Base-by-base conservation (phyloP, 2,329 filamentous ascomycete species). In the Chaetomiaceae sp. region DNA sequence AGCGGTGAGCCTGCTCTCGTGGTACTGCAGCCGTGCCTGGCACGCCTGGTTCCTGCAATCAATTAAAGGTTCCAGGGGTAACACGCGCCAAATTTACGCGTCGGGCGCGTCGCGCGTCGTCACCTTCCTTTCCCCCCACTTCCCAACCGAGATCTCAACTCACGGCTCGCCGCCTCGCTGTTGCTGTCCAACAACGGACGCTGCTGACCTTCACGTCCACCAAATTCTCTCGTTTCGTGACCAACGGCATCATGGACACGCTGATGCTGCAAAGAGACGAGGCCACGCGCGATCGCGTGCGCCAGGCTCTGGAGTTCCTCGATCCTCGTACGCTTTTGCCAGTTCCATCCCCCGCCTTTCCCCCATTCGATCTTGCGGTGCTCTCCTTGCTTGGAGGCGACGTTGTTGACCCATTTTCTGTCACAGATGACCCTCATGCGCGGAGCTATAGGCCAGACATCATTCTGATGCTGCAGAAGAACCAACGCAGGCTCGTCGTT, bases 361-460 rank as follows among this genome's bases (percentile, higher is more conserved):
- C 49, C 27, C 27, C 27, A 29, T 44, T 61, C 68, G 14, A 14
- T 35, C 30, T 30, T 34, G 14, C 33, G 37, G 32, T 33, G n/a
- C 15, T 22, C 17, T 38, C 18, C 11, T 18, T 2, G 12, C 15
- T 3, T 14, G 14, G 20, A 36, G 20, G 12, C 17, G 11, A 17
- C 7, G 27, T 30, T 26, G 36, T 38, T 39, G 42, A 46, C 48
- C 43, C 39, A 46, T 24, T 49, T 15, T 49, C 30, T 29, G 32
- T 39, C 14, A 45, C 50, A 78, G 73, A 72, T 60, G 72, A 77
- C 60, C 69, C 71, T 32, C 72, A 74, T 65, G 72, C 67, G 27
- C 71, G 77, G 58, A 94, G 88, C 67, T 96, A 96, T 70, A 81
- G 89, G 62, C 83, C 89, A 52, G 89, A 95, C 61, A 95, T 97